Evolutionary conservation across 2,329 filamentous ascomycete species (phyloP).

Genomic region (Bipolaris gigantea): DNA sequence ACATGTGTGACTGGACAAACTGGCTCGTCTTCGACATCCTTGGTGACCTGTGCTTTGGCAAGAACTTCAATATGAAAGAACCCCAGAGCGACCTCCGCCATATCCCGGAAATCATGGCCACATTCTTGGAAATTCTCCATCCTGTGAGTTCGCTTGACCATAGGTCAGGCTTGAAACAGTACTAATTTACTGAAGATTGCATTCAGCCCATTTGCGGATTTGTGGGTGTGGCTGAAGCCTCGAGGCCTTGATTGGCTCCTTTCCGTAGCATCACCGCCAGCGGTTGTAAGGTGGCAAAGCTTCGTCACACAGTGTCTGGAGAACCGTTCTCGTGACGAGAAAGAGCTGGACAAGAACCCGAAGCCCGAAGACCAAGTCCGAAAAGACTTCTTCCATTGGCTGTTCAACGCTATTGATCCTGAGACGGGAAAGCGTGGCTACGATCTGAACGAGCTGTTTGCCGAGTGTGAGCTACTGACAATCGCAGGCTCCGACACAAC

Average conservation of each 20-base stretch:
- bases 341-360: conserved; percentile 17
- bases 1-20: conserved; percentile 27
- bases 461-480: conserved; percentile 25
- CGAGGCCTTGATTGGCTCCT: conserved; percentile 26
- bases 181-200: conserved; percentile 3
- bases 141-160: conserved; percentile 12
- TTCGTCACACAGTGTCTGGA: conserved; percentile 24
- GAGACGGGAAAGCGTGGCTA: conserved; percentile 43
- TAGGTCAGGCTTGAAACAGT: neutral
- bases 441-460: conserved; percentile 45
- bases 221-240: conserved; percentile 29
- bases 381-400: conserved; percentile 50
- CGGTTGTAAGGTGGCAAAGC: conserved; percentile 17
- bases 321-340: conserved; percentile 13
- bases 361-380: conserved; percentile 24
- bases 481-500: conserved; percentile 33
- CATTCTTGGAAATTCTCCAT: conserved; percentile 22
- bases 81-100: conserved; percentile 23
- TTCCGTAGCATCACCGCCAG: conserved; percentile 15
- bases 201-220: conserved; percentile 7
- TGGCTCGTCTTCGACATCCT: conserved; percentile 53
- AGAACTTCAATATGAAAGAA: conserved; percentile 42
- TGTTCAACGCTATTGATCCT: conserved; percentile 47
- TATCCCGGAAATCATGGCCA: conserved; percentile 24
- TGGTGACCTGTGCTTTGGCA: conserved; percentile 47